phyloP scores from a whole-genome alignment of 1,139 yeast genomes.

The Kurtzmaniella quercitrusa region DNA sequence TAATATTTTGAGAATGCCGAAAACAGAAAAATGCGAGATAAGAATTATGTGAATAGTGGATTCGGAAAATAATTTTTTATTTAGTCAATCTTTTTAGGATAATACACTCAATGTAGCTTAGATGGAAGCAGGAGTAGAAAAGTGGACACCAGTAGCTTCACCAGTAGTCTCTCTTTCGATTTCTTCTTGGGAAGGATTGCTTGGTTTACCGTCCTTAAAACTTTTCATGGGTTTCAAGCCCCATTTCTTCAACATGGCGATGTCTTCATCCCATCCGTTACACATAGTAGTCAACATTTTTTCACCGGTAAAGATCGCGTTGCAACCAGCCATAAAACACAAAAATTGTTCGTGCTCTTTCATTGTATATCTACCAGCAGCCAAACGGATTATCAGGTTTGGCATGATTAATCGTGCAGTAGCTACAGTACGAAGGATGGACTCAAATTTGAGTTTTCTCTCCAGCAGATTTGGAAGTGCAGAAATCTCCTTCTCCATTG shows the following conservation, averaged over 20 bases:
- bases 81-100: too few species aligned
- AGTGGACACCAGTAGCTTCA: neutral
- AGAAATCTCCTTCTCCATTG: slow-evolving; percentile 56
- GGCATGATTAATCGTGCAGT: slow-evolving; percentile 80
- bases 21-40: slow-evolving; percentile 13
- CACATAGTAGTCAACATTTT: slow-evolving; percentile 82
- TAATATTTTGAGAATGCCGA: slow-evolving; percentile 8
- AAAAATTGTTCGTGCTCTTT: slow-evolving; percentile 71
- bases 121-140: too few species aligned
- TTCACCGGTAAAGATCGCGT: slow-evolving; percentile 80
- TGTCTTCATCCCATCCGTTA: slow-evolving; percentile 83
- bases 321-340: slow-evolving; percentile 75
- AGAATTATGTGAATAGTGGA: slow-evolving; percentile 5
- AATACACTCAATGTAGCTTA: neutral
- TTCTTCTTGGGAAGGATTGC: slow-evolving; percentile 3
- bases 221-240: slow-evolving; percentile 69
- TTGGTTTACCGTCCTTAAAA: slow-evolving; percentile 18
- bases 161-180: neutral
- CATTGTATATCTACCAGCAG: slow-evolving; percentile 83
- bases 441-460: slow-evolving; percentile 51
- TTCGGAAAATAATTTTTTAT: neutral
- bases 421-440: slow-evolving; percentile 64
- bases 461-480: slow-evolving; percentile 34
- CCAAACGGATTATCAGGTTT: slow-evolving; percentile 61
- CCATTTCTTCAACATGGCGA: slow-evolving; percentile 63